These are phyloP conservation scores for Scenedesmus sp. DNA, from an alignment of 163 green algal species.

Conservation along the genomic window DNA sequence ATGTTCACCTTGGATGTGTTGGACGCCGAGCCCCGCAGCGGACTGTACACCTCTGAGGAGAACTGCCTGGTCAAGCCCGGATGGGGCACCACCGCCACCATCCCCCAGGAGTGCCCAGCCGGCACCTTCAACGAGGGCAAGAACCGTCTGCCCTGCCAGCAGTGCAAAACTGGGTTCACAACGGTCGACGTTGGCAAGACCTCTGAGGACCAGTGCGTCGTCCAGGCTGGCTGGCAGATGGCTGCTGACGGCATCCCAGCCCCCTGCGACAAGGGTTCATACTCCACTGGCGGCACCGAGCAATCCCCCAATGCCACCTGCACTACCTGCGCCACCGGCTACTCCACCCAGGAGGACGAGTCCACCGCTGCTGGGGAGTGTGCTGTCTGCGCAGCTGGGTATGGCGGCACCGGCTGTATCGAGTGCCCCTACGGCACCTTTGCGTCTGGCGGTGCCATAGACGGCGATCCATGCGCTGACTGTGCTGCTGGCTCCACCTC, in stretches of 20 bases:
- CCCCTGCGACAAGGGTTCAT: constrained; percentile 6
- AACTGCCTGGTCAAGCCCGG: constrained; percentile 12
- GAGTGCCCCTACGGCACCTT: background rate
- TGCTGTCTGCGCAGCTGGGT: constrained; percentile 5
- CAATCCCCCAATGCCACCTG: background rate
- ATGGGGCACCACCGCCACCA: constrained; percentile 3
- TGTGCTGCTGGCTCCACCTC: background rate
- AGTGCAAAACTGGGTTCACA: background rate
- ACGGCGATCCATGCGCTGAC: background rate
- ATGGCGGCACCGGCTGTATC: background rate
- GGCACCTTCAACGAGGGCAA: constrained; percentile 29
- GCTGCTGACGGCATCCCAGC: background rate
- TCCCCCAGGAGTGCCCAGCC: background rate
- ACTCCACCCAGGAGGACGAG: constrained; percentile 8
- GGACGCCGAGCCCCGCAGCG: background rate
- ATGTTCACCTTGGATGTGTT: constrained; percentile 22
- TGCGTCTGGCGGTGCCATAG: background rate
- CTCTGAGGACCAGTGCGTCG: background rate
- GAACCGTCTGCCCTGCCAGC: constrained; percentile 7
- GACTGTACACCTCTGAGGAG: background rate
- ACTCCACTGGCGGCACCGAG: constrained; percentile 7
- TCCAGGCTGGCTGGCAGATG: constrained; percentile 29
- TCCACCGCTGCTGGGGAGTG: background rate
- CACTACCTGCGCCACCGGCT: background rate
- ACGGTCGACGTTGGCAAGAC: background rate